Percentiles rank a stretch among this genome's conserved stretches.
These are phyloP conservation scores for Chaetomium tenue DNA, from an alignment of 495 filamentous ascomycete genomes.

Conservation along the genomic window DNA sequence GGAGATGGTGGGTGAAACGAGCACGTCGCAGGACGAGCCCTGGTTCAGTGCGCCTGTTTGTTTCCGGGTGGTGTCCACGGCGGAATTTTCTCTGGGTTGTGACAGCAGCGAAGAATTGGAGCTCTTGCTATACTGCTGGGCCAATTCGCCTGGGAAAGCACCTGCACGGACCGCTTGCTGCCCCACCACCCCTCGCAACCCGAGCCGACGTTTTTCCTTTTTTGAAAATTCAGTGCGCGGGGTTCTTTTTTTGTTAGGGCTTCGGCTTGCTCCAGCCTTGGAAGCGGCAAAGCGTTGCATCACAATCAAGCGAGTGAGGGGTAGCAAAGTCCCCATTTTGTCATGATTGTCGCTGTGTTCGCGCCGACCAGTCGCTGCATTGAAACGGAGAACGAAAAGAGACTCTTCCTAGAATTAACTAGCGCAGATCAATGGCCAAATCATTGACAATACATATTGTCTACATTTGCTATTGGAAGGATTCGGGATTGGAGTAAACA, in stretches of 20 bases:
- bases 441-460: too few relatives aligned
- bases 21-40: constrained; percentile 24
- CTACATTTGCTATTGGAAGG: too few relatives aligned
- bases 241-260: constrained; percentile 22
- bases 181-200: constrained; percentile 16
- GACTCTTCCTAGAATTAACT: too few relatives aligned
- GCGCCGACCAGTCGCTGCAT: neutral
- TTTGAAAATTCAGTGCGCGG: constrained; percentile 28
- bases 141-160: constrained; percentile 15
- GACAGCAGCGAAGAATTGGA: constrained; percentile 26
- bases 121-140: constrained; percentile 14
- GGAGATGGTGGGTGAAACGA: constrained; percentile 18
- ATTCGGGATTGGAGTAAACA: too few relatives aligned
- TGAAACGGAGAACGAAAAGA: neutral
- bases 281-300: constrained; percentile 4
- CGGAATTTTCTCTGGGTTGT: constrained; percentile 21
- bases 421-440: too few relatives aligned
- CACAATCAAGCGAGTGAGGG: neutral
- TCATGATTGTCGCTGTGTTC: neutral
- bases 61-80: constrained; percentile 22
- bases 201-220: constrained; percentile 21
- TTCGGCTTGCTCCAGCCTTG: constrained; percentile 12
- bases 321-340: neutral
- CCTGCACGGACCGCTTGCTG: constrained; percentile 28
- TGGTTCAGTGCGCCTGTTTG: constrained; percentile 25